phyloP scores from a whole-genome alignment of 2,329 filamentous ascomycete genomes.

The Alternaria metachromatica region DNA sequence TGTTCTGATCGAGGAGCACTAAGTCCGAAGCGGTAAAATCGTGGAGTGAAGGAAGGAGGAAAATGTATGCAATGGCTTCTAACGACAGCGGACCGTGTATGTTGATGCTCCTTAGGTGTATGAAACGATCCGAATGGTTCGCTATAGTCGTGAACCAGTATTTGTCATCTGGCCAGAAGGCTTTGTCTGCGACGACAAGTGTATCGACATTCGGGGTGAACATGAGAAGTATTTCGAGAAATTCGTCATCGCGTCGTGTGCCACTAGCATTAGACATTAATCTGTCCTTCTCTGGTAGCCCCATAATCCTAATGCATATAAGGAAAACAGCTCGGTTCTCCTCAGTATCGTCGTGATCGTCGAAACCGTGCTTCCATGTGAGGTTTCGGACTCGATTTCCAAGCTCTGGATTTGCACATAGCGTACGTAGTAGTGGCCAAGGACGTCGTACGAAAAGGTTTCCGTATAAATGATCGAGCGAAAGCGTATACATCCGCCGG shows the following conservation, averaged over 20 bases:
- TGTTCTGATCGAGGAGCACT: neutral
- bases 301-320: neutral
- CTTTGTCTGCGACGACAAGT: conserved; percentile 1
- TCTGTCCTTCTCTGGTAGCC: neutral
- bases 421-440: conserved; percentile 5
- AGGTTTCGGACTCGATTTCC: neutral
- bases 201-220: conserved; percentile 1
- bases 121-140: neutral
- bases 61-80: conserved; percentile 9
- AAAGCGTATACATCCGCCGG: conserved; percentile 8
- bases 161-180: neutral
- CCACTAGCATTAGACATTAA: neutral
- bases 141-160: conserved; percentile 3
- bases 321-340: neutral
- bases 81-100: conserved; percentile 6
- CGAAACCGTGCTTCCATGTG: conserved; percentile 1
- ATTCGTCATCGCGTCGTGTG: neutral
- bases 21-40: neutral
- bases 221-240: conserved; percentile 1
- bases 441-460: conserved; percentile 2
- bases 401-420: conserved; percentile 1
- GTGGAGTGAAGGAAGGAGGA: conserved; percentile 7
- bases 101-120: neutral
- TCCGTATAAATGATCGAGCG: conserved; percentile 6
- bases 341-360: neutral